Evolutionary conservation across 2,329 filamentous ascomycete species (phyloP).

Genomic region (Neofusicoccum parvum): DNA sequence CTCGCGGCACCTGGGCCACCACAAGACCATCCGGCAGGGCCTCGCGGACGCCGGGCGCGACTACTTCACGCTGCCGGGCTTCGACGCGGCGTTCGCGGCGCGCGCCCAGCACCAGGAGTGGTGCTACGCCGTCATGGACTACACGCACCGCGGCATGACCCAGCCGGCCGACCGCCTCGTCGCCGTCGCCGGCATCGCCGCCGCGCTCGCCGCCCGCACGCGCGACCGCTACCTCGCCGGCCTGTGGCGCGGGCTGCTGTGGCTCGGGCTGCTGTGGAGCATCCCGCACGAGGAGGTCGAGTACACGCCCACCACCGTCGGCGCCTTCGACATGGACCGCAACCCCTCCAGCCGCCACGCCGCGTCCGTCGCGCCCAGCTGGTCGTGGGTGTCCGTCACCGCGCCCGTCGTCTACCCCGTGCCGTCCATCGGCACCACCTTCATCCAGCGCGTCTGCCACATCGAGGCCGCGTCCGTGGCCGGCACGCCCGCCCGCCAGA

Average conservation of each 20-base stretch:
- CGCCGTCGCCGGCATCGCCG: neutral
- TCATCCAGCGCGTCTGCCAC: slow-evolving; percentile 25
- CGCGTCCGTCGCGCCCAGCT: neutral
- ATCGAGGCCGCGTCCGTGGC: slow-evolving; percentile 21
- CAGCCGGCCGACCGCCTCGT: neutral
- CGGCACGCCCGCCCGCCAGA: slow-evolving; percentile 21
- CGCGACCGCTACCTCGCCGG: neutral
- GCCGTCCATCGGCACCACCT: slow-evolving; percentile 12
- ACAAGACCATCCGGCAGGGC: slow-evolving; percentile 23
- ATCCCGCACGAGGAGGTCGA: neutral
- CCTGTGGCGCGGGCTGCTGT: neutral
- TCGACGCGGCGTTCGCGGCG: slow-evolving; percentile 5
- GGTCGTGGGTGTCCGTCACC: slow-evolving; percentile 7
- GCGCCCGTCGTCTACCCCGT: slow-evolving; percentile 23
- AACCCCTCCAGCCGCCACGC: neutral
- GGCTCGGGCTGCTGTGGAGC: neutral
- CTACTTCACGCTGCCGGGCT: slow-evolving; percentile 22
- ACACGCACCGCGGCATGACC: slow-evolving; percentile 5
- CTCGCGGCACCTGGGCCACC: slow-evolving; percentile 24
- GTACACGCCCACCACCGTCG: neutral
- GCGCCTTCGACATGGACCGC: neutral
- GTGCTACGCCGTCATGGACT: slow-evolving; percentile 20
- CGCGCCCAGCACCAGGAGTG: slow-evolving; percentile 24
- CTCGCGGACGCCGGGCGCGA: slow-evolving; percentile 24
- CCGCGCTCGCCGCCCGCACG: neutral